phyloP scores from a whole-genome alignment of 306 rosid species.

The Aeschynomene evenia region DNA sequence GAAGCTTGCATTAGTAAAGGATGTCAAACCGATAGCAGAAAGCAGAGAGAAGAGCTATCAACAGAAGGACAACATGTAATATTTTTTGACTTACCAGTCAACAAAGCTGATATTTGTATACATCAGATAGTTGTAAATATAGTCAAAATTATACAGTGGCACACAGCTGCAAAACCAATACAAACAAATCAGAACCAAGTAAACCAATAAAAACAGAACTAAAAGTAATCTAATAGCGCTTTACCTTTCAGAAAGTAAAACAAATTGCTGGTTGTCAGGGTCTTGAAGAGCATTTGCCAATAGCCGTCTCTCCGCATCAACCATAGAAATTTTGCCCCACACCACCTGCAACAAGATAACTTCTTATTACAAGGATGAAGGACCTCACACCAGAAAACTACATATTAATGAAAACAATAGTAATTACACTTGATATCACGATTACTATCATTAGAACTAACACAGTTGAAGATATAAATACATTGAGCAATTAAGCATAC shows the following conservation, averaged over 20 bases:
- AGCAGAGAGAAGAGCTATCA: conserved; percentile 12
- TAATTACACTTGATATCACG: conserved; percentile 15
- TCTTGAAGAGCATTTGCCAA: conserved; percentile 88
- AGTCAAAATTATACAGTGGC: conserved; percentile 77
- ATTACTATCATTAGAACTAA: background rate
- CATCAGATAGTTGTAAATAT: conserved; percentile 78
- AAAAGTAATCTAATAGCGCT: conserved; percentile 25
- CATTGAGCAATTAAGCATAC: background rate
- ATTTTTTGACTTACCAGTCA: conserved; percentile 66
- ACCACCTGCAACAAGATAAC: conserved; percentile 67
- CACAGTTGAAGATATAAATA: conserved; percentile 1
- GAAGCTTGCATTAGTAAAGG: conserved; percentile 20
- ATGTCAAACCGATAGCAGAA: conserved; percentile 20
- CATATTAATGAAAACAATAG: background rate
- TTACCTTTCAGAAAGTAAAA: conserved; percentile 95
- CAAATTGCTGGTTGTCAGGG: conserved; percentile 87
- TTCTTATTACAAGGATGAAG: conserved; percentile 28
- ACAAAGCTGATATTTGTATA: conserved; percentile 87
- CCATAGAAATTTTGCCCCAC: conserved; percentile 99
- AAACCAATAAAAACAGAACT: conserved; percentile 24
- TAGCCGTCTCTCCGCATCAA: conserved; percentile 95
- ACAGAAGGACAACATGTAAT: background rate
- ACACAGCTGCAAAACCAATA: conserved; percentile 77
- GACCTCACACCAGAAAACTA: conserved; percentile 15
- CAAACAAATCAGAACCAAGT: conserved; percentile 32